Percentiles rank a stretch among this genome's conserved stretches.
These are phyloP conservation scores for Blastocystis sp. DNA, from an alignment of 352 stramenopile species.

Conservation along the genomic window DNA sequence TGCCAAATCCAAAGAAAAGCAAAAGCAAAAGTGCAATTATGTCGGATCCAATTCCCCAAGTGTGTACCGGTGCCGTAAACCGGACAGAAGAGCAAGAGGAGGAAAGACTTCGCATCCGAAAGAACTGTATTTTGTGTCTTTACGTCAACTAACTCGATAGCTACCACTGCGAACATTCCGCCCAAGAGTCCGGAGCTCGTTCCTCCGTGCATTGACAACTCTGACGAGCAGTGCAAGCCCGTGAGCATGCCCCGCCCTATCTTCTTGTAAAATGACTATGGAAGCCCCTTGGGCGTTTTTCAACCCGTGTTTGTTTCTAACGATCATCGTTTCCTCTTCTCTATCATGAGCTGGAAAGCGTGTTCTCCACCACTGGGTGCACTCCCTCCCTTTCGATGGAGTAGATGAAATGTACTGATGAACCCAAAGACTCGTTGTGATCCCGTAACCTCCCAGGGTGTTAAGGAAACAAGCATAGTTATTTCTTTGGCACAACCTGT, in stretches of 20 bases:
- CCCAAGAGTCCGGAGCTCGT: conserved; percentile 44
- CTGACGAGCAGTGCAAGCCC: conserved; percentile 51
- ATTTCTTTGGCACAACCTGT: not conserved
- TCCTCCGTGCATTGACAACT: conserved; percentile 39
- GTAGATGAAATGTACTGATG: too few relatives aligned
- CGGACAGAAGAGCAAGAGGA: not conserved
- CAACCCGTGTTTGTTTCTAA: not conserved
- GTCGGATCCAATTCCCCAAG: not conserved
- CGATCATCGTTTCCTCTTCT: not conserved
- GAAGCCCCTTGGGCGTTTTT: not conserved
- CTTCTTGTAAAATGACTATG: conserved; percentile 27
- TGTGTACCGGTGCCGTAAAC: not conserved
- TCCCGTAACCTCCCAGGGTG: too few relatives aligned
- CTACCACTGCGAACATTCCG: conserved; percentile 42
- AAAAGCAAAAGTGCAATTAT: not conserved
- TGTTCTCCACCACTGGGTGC: too few relatives aligned
- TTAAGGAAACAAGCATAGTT: not conserved
- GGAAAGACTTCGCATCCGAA: conserved; percentile 43
- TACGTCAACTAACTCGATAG: not conserved
- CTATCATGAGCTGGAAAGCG: too few relatives aligned
- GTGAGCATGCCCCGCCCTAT: conserved; percentile 33
- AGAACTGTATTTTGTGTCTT: conserved; percentile 30
- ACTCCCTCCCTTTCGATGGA: too few relatives aligned
- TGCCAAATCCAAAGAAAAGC: not conserved
- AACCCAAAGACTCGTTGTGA: too few relatives aligned